Percentiles rank a stretch among this genome's conserved stretches.
These are phyloP conservation scores for Daldinia vernicosa DNA, from an alignment of 495 filamentous ascomycete genomes.

Conservation along the genomic window DNA sequence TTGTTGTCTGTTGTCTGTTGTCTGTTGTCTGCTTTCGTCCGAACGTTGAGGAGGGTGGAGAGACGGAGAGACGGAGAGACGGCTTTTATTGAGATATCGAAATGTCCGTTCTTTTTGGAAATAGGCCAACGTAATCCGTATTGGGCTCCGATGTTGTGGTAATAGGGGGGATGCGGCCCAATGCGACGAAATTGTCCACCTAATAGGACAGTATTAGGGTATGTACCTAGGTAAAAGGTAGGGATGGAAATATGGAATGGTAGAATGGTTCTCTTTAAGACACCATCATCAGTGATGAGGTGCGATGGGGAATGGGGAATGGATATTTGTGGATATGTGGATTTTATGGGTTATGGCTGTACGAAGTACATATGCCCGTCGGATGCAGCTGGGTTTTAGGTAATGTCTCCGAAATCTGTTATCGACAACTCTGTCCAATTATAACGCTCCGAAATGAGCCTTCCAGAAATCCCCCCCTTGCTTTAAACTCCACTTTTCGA, in stretches of 20 bases:
- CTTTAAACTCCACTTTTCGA: not conserved
- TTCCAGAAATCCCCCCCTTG: constrained; percentile 15
- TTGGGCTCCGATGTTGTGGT: constrained; percentile 17
- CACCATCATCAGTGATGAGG: constrained; percentile 29
- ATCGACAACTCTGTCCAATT: constrained; percentile 20
- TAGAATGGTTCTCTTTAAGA: constrained; percentile 13
- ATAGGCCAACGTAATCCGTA: not conserved
- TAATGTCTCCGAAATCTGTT: constrained; percentile 16
- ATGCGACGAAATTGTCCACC: constrained; percentile 16
- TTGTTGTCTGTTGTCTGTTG: too few species aligned
- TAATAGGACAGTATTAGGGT: constrained; percentile 4
- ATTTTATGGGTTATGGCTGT: not conserved
- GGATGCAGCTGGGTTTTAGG: constrained; percentile 4
- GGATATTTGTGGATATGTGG: not conserved
- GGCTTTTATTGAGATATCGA: not conserved
- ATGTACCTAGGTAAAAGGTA: constrained; percentile 17
- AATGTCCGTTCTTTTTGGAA: not conserved
- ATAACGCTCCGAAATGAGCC: constrained; percentile 12
- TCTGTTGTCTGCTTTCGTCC: not conserved
- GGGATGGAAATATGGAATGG: constrained; percentile 11
- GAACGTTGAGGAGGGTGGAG: not conserved
- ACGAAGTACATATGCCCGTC: too few species aligned
- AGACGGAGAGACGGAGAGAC: not conserved
- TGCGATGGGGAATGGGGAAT: constrained; percentile 13
- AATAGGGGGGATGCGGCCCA: constrained; percentile 28